Percentiles rank a stretch among this genome's conserved stretches.
phyloP scores from a whole-genome alignment of 106 monocot genomes.

The Allium fistulosum region DNA sequence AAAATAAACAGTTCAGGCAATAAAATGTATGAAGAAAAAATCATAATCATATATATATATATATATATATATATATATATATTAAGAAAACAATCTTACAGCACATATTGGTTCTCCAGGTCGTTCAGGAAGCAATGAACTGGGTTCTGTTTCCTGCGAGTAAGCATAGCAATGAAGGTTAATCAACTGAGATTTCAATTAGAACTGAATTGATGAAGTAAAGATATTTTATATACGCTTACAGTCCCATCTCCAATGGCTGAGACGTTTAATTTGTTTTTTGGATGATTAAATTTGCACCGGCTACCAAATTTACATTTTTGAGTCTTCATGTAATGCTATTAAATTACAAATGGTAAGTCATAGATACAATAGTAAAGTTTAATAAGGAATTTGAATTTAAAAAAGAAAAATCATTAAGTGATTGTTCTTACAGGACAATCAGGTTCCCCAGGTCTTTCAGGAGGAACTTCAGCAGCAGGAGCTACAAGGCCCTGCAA shows the following conservation, averaged over 20 bases:
- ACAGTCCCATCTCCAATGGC: constrained; percentile 5
- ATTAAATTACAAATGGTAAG: background rate
- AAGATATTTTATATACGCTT: constrained; percentile 3
- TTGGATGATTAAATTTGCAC: constrained; percentile 90
- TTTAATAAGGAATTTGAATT: background rate
- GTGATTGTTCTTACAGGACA: constrained; percentile 61
- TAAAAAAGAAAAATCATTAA: background rate
- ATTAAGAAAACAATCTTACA: constrained; percentile 24
- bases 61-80: too few relatives aligned
- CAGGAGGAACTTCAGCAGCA: constrained; percentile 59
- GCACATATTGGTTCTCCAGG: constrained; percentile 70
- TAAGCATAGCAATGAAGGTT: background rate
- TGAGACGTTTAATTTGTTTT: constrained; percentile 21
- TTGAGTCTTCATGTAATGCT: constrained; percentile 80
- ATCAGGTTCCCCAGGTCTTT: constrained; percentile 90
- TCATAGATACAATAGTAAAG: background rate
- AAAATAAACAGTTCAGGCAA: background rate
- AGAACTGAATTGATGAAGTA: background rate
- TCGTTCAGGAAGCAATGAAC: constrained; percentile 58
- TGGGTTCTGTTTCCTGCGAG: constrained; percentile 20
- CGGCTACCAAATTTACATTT: constrained; percentile 65
- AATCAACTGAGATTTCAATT: background rate
- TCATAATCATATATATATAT: background rate
- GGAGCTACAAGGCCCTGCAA: constrained; percentile 46
- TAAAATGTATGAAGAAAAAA: background rate